phyloP scores from a whole-genome alignment of 2,329 filamentous ascomycete species.

The Fusarium xyrophilum region DNA sequence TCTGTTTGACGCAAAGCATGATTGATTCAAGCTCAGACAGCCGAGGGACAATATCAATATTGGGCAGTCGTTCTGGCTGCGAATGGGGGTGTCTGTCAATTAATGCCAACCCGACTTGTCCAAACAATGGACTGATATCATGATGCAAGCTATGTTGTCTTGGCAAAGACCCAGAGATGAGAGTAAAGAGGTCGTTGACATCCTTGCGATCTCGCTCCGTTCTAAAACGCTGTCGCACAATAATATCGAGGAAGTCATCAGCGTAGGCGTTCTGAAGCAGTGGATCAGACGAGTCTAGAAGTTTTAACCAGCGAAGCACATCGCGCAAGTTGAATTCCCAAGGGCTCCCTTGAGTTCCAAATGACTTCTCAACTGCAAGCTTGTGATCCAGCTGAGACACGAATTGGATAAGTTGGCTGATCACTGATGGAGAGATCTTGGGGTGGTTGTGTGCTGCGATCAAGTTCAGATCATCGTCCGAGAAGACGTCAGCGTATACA shows the following conservation, averaged over 20 bases:
- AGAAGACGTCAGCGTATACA: constrained; percentile 93
- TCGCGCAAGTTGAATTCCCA: constrained; percentile 98
- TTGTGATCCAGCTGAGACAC: constrained; percentile 80
- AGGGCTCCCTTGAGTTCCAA: constrained; percentile 73
- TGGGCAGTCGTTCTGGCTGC: constrained; percentile 60
- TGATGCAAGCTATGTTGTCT: constrained; percentile 72
- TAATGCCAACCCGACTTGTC: constrained; percentile 82
- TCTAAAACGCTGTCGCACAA: constrained; percentile 90
- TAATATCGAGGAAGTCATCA: constrained; percentile 78
- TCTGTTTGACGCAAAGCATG: constrained; percentile 84
- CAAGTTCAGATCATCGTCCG: constrained; percentile 76
- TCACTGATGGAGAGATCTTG: constrained; percentile 61
- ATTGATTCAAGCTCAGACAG: constrained; percentile 83
- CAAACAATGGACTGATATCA: constrained; percentile 67
- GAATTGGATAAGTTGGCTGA: constrained; percentile 76
- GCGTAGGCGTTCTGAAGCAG: constrained; percentile 66
- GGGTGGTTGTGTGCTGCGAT: constrained; percentile 85
- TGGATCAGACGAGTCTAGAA: constrained; percentile 61
- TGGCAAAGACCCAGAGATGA: constrained; percentile 64
- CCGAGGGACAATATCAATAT: constrained; percentile 59
- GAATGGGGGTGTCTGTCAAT: constrained; percentile 65
- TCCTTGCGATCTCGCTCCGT: constrained; percentile 69
- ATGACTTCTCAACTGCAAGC: constrained; percentile 65
- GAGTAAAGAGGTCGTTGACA: constrained; percentile 70
- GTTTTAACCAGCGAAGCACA: constrained; percentile 83